Base-by-base conservation (phyloP, 139 green algal species). In the Raphidocelis subcapitata region DNA sequence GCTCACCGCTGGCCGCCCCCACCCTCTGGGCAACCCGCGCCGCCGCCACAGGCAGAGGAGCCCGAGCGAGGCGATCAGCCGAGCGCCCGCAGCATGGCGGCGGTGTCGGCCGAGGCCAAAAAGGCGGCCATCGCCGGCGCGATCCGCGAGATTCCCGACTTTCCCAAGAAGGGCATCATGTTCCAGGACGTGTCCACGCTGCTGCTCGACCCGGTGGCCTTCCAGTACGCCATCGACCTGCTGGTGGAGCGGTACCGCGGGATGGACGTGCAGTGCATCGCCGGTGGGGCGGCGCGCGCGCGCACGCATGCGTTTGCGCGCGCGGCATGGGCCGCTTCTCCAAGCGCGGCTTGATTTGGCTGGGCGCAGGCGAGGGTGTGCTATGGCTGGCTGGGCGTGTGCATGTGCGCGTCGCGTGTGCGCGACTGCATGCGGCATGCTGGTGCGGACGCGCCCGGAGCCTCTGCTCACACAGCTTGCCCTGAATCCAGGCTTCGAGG, bases 141-240 rank as follows among this genome's bases (percentile, higher is more conserved):
- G 26, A 95, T 96, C 51, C 65, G 91, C 3, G 81, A 72, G 10
- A 85, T 96, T 3, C 91, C 84, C 23, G 86, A 97, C 77, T 98
- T 96, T 36, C 94, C 94, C 2, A 94, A 97, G 69, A 67, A 85
- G 57, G 94, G 95, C 32, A 98, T 99, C 74, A 67, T 94, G n/a
- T 99, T 99, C 62, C 91, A 90, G 68, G 95, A 99, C 80, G 85
- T 99, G 20, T 98, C 95, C 15, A 98, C 93, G 32, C 81, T 98
- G 49, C 73, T 97, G 56, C 83, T 98, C n/a, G 81, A 98, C 72
- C 88, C 87, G 5, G 72, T 74, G 52, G 92, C 90, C 0, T 98
- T 98, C 72, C 76, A 95, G 56, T 71, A 85, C 67, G 84, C 73
- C n/a, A 92, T 97, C 41, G 91, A 98, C 67, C 47, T 94, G 20